Evolutionary conservation across 1,139 yeast genomes (phyloP).

Genomic region (Yarrowia galli): DNA sequence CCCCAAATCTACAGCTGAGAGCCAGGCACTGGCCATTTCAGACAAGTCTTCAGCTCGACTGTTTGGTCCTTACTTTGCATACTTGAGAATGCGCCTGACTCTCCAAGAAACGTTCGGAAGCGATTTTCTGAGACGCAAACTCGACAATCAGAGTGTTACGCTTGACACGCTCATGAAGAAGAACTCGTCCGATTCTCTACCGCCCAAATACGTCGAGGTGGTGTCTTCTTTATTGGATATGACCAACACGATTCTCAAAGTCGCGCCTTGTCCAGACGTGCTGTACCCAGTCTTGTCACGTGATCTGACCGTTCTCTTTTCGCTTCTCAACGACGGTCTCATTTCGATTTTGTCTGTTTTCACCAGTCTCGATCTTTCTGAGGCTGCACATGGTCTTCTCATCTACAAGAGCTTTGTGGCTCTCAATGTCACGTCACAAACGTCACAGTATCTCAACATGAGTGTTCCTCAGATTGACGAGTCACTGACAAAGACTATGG

Average conservation of each 20-base stretch:
- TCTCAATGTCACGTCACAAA: background rate
- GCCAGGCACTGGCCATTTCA: background rate
- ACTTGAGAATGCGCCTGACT: background rate
- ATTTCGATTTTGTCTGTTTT: constrained; percentile 16
- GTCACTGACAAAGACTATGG: background rate
- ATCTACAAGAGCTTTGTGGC: constrained; percentile 25
- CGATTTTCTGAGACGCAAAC: background rate
- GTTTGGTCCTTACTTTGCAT: constrained; percentile 6
- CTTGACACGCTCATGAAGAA: background rate
- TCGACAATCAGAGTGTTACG: background rate
- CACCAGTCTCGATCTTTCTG: background rate
- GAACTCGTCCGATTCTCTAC: background rate
- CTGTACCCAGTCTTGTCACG: background rate
- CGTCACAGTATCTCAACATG: constrained; percentile 19
- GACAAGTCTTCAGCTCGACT: background rate
- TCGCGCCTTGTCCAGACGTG: constrained; percentile 14
- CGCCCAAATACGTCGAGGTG: constrained; percentile 1
- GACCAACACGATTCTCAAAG: constrained; percentile 3
- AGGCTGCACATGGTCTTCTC: background rate
- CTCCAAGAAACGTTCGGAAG: background rate
- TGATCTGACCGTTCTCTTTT: background rate
- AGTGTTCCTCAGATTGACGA: constrained; percentile 22
- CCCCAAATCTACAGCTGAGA: background rate
- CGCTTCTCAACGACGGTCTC: constrained; percentile 5
- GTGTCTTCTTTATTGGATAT: background rate